A percentile compares a stretch with the other conserved stretches of the same genome.
phyloP scores from a whole-genome alignment of 805 yeast genomes.

The Torulaspora microellipsoides region DNA sequence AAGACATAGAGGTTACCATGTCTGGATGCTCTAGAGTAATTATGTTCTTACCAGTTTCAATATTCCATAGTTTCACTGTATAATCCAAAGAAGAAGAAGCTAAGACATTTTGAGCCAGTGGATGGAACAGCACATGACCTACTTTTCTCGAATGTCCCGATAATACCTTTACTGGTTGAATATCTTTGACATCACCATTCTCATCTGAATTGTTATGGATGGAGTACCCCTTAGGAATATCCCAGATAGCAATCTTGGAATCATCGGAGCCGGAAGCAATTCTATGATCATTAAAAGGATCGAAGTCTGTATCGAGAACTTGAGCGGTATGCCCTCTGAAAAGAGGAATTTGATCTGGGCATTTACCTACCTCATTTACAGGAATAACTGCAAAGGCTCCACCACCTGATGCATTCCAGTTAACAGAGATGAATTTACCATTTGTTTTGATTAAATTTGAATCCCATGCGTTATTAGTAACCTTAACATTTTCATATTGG shows the following conservation, averaged over 20 bases:
- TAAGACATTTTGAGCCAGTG: constrained; percentile 77
- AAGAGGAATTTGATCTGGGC: constrained; percentile 88
- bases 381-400: constrained; percentile 97
- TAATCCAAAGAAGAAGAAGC: constrained; percentile 91
- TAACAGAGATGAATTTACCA: constrained; percentile 78
- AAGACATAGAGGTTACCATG: constrained; percentile 86
- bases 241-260: constrained; percentile 80
- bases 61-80: constrained; percentile 87
- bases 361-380: constrained; percentile 76
- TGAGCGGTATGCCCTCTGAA: constrained; percentile 96
- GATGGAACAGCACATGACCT: constrained; percentile 87
- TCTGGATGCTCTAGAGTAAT: constrained; percentile 82
- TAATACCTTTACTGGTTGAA: constrained; percentile 64
- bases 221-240: constrained; percentile 76
- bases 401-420: constrained; percentile 95
- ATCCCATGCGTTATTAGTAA: constrained; percentile 94
- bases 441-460: constrained; percentile 84
- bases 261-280: constrained; percentile 81
- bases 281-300: constrained; percentile 77
- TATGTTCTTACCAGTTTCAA: constrained; percentile 65
- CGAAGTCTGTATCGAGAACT: constrained; percentile 91
- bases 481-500: constrained; percentile 49
- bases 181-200: constrained; percentile 59
- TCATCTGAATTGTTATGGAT: constrained; percentile 54
- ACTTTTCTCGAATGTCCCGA: constrained; percentile 91